Evolutionary conservation across 805 yeast genomes (phyloP), one percentile per base, ranked within the genome.

Genomic region (Osmozyma mogii): DNA sequence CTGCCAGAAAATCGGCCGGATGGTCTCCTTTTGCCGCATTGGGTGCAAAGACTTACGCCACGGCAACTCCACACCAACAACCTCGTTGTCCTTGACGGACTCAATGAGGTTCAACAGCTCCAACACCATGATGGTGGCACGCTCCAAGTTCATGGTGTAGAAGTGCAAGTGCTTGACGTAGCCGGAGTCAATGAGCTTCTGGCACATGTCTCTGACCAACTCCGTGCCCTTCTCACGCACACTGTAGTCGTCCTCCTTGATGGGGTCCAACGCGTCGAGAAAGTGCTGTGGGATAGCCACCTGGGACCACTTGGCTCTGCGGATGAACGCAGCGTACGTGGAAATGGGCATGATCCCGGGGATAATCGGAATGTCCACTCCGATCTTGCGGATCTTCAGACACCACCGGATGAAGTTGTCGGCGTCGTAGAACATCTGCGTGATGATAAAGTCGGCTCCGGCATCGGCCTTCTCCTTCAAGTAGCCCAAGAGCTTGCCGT

Each of bases 261-360:
- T 73, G 9, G 89, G 85, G 28, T 81, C 87, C 45, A 92, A 67
- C 25, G 60, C 70, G 15, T 72, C 75, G 41, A 75, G 56, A 54
- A 88, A 87, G 28, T 72, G 67, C 36, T 70, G 68, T 3, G 98
- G 98, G 35, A 92, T 69, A 23, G 70, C 57, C 44, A 92, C 78
- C 48, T 83, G 81, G 36, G 94, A 85, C 98, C 98, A 92, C 31
- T 76, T 76, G 12, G 96, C 95, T 54, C 98, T 75, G 63, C 98
- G 79, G 39, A 87, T 56, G 53, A 92, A 92, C 3, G 95, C 76
- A 15, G 94, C 82, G 58, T 89, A 88, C 3, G 96, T 84, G n/a
- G 94, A 78, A 35, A 92, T 88, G 14, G 98, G 98, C 98, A 92
- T 92, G 56, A 92, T 87, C 9, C 98, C 98, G 1, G 98, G 98